Base-by-base conservation (phyloP, 305 asterid genomes). In the Andrographis paniculata region DNA sequence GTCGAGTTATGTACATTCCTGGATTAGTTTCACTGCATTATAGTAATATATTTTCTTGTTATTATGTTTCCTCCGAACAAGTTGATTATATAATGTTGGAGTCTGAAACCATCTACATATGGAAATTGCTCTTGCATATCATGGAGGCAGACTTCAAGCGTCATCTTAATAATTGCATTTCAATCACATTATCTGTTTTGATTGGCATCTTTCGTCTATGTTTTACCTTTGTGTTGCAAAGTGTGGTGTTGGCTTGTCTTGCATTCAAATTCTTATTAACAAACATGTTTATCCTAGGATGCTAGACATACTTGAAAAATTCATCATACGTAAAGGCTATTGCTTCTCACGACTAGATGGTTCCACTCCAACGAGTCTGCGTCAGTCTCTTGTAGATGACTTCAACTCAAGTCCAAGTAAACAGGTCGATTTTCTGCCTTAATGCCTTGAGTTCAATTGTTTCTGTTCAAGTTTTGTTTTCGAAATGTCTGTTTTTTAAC, bases 361-460 rank as follows among this genome's bases (percentile, higher is more conserved):
- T 44, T 86, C 94, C 21, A 91, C 99, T 52, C 93, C 94, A 42
- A 78, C 95, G 39, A 67, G 79, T 61, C 49, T 65, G 45, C 96
- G 96, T 20, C 99, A 86, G 73, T 75, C 93, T 55, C 85, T 91
- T 13, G 98, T 91, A 35, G 95, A 91, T 56, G 84, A 78, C 64
- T 91, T 91, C 70, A 91, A 86, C 74, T 64, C 83, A 17, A 86
- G 99, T 68, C 95, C 99, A 48, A 91, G 99, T 78, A 91, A 86
- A 61, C 96, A 82, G 95, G 98, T 85, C 13, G 41, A 52, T 41
- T 39, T 49, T 61, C 61, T 41, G 11, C 49, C 14, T 35, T 9
- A 45, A 51, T 48, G 19, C 40, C 56, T 50, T n/a, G 22, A 33
- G 2, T 5, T 33, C 4, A 2, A 4, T n/a, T 13, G 38, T 33